Evolutionary conservation across 495 filamentous ascomycete genomes (phyloP), one percentile per base, ranked within the genome.

Genomic region (Penicillium canescens): DNA sequence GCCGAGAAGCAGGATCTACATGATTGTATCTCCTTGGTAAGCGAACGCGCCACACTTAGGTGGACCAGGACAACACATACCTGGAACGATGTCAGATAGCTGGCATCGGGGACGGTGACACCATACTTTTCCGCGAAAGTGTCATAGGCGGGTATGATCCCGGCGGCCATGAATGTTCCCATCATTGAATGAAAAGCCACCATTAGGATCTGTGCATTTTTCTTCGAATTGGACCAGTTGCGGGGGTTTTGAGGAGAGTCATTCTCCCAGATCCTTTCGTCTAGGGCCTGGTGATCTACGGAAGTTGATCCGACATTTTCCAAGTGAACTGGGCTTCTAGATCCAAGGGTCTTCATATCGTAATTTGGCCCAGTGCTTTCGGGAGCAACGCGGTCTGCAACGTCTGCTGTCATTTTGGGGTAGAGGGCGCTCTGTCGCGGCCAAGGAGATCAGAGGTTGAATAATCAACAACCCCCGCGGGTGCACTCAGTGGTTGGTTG

Each of bases 181-280:
- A 63, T 57, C 61, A 67, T 67, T 6, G 69, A 68, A 54, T 70
- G 69, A 39, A 72, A 70, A 7, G 69, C 63, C 1, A 72, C 63
- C 69, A 72, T 68, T 1, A 68, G 13, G n/a, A 69, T 72, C 18
- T 68, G 64, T 6, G 59, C 54, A 42, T 72, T 62, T 31, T 66
- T 72, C 58, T 72, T 72, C 64, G 61, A 67, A 4, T 24, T 28
- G 0, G 66, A 55, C 66, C 62, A 69, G 41, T 66, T 69, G 8
- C 34, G 50, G 12, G 68, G 68, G 16, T 69, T 57, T 11, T 55
- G 50, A 23, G 52, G 56, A 21, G 55, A 52, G 1, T 48, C 42
- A 10, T n/a, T 35, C 1, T 16, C 18, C 39, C 28, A 41, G 24
- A 37, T 13, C 48, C 41, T 14, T 26, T 54, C 26, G 8, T 54